These are phyloP conservation scores for Tilletia setariae DNA, from an alignment of 1,284 basidiomycete species.

Conservation along the genomic window DNA sequence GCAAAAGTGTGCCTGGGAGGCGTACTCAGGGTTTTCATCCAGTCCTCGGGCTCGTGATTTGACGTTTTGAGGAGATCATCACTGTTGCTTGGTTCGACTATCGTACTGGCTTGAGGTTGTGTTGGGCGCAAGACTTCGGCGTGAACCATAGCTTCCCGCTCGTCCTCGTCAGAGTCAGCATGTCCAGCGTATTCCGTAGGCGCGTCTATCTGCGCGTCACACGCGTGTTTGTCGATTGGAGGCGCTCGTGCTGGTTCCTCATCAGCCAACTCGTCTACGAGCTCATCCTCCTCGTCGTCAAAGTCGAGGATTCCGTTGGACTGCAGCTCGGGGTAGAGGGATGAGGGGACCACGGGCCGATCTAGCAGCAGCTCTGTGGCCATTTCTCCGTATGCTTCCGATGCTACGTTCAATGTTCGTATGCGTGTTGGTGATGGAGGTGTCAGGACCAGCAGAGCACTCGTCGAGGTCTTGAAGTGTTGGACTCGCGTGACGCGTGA, in stretches of 20 bases:
- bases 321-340: not conserved
- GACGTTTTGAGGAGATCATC: too few relatives aligned
- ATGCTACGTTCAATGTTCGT: too few relatives aligned
- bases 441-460: too few relatives aligned
- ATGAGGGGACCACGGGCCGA: not conserved
- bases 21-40: too few relatives aligned
- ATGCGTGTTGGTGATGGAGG: too few relatives aligned
- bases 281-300: conserved; percentile 15
- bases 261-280: conserved; percentile 9
- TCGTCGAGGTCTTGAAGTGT: too few relatives aligned
- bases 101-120: not conserved
- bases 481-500: too few relatives aligned
- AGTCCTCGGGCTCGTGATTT: too few relatives aligned
- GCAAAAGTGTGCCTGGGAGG: too few relatives aligned
- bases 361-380: not conserved
- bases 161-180: not conserved
- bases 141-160: not conserved
- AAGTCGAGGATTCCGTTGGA: conserved; percentile 11
- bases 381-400: not conserved
- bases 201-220: not conserved
- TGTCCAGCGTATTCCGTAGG: not conserved
- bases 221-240: not conserved
- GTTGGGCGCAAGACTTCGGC: not conserved
- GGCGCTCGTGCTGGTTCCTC: not conserved
- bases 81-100: not conserved